A percentile compares a stretch with the other conserved stretches of the same genome.
Conservation (phyloP, 257 asterid genomes). For the Solanum boliviense region DNA sequence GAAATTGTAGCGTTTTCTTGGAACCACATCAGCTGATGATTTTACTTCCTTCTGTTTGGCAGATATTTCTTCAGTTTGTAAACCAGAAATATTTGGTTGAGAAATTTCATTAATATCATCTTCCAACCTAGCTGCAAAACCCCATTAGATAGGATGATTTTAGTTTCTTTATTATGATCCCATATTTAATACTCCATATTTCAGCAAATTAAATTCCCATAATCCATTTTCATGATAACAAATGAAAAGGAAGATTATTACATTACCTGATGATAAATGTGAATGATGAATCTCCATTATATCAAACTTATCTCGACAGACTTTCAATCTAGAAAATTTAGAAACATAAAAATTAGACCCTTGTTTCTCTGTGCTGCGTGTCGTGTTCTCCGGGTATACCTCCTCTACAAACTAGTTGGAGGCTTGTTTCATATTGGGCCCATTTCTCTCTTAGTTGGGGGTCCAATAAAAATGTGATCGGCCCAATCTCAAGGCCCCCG, state of each 20-base stretch:
- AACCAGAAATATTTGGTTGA: neutral
- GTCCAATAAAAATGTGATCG: too few species aligned
- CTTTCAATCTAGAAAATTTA: neutral
- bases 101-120: neutral
- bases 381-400: neutral
- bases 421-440: neutral
- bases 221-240: neutral
- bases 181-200: too few species aligned
- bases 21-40: slow-evolving; percentile 5
- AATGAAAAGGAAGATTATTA: neutral
- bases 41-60: neutral
- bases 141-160: neutral
- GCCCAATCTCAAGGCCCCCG: too few species aligned
- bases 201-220: neutral
- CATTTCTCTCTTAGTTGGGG: too few species aligned
- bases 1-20: slow-evolving; percentile 6
- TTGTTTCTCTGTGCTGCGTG: neutral
- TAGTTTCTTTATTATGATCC: neutral
- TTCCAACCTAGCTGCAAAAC: neutral
- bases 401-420: neutral
- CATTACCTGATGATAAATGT: slow-evolving; percentile 8
- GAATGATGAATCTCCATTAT: too few species aligned
- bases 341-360: neutral
- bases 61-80: neutral
- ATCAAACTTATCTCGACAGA: too few species aligned